phyloP scores from a whole-genome alignment of 768 basidiomycete genomes.

The Tricholoma furcatifolium region DNA sequence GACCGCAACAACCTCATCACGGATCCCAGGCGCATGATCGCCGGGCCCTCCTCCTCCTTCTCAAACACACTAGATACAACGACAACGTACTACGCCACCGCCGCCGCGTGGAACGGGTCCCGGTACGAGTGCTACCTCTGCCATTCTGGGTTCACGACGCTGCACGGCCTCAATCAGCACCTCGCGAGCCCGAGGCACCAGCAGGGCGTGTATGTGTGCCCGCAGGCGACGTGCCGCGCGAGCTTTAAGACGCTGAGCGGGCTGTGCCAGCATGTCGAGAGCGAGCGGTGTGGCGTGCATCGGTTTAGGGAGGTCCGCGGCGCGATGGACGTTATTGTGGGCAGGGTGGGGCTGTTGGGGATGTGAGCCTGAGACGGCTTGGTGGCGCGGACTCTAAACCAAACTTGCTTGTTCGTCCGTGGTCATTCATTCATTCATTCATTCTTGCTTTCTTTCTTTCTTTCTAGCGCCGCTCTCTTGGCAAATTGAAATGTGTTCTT shows the following conservation, averaged over 20 bases:
- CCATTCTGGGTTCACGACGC: slow-evolving; percentile 36
- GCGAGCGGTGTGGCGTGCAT: slow-evolving; percentile 53
- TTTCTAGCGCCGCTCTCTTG: too few species aligned
- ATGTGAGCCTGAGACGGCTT: too few species aligned
- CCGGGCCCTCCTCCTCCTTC: slow-evolving; percentile 18
- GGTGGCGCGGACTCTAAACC: too few species aligned
- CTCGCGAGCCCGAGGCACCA: slow-evolving; percentile 61
- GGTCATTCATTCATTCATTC: too few species aligned
- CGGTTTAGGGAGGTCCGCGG: slow-evolving; percentile 43
- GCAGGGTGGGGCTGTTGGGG: slow-evolving; percentile 23
- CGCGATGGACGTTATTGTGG: slow-evolving; percentile 35
- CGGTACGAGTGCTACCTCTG: slow-evolving; percentile 69
- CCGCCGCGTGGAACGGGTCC: slow-evolving; percentile 41
- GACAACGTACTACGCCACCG: slow-evolving; percentile 30
- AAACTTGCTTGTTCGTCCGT: too few species aligned
- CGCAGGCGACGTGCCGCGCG: slow-evolving; percentile 38
- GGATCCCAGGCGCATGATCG: slow-evolving; percentile 51
- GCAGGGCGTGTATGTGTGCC: slow-evolving; percentile 55
- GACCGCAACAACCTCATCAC: slow-evolving; percentile 55
- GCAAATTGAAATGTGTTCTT: too few species aligned
- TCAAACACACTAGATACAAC: too few species aligned
- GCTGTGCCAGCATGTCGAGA: slow-evolving; percentile 66
- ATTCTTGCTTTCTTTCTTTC: too few species aligned
- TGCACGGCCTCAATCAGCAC: slow-evolving; percentile 57
- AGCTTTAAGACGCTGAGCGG: slow-evolving; percentile 54